Base-by-base conservation (phyloP, 768 basidiomycete species). In the Gymnopilus junonius region DNA sequence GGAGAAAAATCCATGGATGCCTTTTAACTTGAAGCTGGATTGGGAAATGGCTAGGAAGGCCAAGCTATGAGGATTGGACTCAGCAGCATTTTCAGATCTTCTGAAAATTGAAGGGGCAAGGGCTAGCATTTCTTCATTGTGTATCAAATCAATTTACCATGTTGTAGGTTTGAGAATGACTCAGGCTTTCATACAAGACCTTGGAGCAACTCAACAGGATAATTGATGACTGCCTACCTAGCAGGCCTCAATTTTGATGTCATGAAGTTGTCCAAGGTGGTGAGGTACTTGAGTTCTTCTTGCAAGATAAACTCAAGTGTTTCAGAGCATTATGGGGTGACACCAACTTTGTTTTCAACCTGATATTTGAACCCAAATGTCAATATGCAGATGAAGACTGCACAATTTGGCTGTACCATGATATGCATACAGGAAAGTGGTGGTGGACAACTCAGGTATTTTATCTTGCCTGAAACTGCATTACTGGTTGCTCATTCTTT, bases 11-110 rank as follows among this genome's bases (percentile, higher is more conserved):
- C 45, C 45, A 2, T 46, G 23, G 20, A 66, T 69, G 45, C 80
- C 76, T 0, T 82, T 82, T 64, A 7, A 6, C 0, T 76, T 74
- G 0, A 45, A 73, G 31, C 32, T 77, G 10, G 77, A 81, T 39
- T 81, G 77, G 78, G 76, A 77, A 50, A 37, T 81, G 39, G 79
- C 75, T 0, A 53, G 64, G 12, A 80, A 80, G 80, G 79, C 78
- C 1, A 81, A 81, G 62, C 65, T 76, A 2, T 63, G 71, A 0
- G 77, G 77, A 0, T 68, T 74, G 0, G 67, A 75, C 11, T 78
- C 79, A 0, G 78, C 78, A 0, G 79, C 79, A 2, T 67, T 81
- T 14, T 59, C 75, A 0, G 77, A 82, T 0, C 58, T 83, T 0
- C 62, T 82, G 8, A 57, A 39, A 1, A 82, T 83, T 55, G 67